These are phyloP conservation scores for Backusella morwellensis DNA, from an alignment of 192 early-diverging fungal species.

Conservation along the genomic window DNA sequence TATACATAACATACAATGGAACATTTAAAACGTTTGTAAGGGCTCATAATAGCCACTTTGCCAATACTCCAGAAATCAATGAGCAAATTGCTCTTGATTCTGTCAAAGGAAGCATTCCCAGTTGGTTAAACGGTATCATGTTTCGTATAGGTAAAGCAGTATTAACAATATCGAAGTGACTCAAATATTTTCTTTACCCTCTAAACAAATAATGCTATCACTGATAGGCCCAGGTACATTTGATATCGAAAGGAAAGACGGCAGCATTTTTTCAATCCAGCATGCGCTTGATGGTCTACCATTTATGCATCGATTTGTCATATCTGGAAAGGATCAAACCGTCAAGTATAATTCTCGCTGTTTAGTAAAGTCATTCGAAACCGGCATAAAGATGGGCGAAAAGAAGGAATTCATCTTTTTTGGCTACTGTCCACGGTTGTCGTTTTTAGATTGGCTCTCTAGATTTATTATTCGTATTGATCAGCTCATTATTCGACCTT, in stretches of 20 bases:
- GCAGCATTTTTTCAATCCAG: conserved; percentile 15
- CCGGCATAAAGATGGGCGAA: background rate
- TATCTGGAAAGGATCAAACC: background rate
- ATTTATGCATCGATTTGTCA: conserved; percentile 29
- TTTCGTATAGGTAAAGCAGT: conserved; percentile 40
- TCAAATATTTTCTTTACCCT: background rate
- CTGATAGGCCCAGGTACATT: conserved; percentile 29
- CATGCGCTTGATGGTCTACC: conserved; percentile 38
- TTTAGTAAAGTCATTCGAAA: conserved; percentile 20
- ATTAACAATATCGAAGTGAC: background rate
- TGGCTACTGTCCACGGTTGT: conserved; percentile 10
- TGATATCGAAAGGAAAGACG: conserved; percentile 19
- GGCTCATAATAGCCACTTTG: background rate
- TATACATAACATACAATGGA: background rate
- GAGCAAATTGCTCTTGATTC: conserved; percentile 24
- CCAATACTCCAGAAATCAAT: conserved; percentile 38
- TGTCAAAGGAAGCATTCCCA: conserved; percentile 44
- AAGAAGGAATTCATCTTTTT: conserved; percentile 11
- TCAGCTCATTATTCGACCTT: background rate
- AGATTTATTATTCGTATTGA: background rate
- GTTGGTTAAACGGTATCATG: conserved; percentile 48
- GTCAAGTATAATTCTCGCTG: conserved; percentile 27
- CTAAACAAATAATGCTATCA: background rate
- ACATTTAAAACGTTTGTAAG: background rate
- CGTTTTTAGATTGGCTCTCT: background rate